Base-by-base conservation (phyloP, 441 rosid genomes). In the Capsella rubella region DNA sequence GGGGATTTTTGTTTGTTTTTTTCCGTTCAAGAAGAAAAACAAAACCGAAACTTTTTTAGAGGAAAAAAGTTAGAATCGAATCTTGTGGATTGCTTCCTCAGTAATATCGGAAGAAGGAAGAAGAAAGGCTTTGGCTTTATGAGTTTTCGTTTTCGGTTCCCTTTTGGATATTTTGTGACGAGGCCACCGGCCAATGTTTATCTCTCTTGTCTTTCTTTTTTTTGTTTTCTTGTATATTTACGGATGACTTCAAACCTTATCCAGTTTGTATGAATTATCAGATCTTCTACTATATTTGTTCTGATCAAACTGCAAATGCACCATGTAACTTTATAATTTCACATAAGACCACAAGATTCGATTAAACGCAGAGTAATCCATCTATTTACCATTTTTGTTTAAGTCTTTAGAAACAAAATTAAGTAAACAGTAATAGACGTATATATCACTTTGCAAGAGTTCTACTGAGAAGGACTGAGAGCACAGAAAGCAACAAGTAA, bases 121-220 rank as follows among this genome's bases (percentile, higher is more conserved):
- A 34, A 15, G 42, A 72, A 71, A 70, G 57, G 67, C 35, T 69
- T 64, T 43, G 61, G 56, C 64, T 62, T 69, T 49, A 29, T 39
- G 42, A 35, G 50, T 52, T 59, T 39, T 59, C 49, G 56, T 15
- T 35, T 53, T 52, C 28, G 18, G 56, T 18, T 32, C 43, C 11
- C n/a, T 27, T 66, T 55, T 56, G 16, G 64, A 61, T 61, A 42
- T 45, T 75, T 62, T 70, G 80, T 57, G 76, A 76, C 65, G 60
- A 64, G 40, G 71, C 71, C 71, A 76, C 79, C 75, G 79, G 71
- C 75, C 75, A 70, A 55, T 55, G 79, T 69, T 54, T 63, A 56
- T 75, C 79, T 62, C 28, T 56, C 66, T 16, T 16, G 59, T 69
- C 35, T 39, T 69, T 34, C 11, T 13, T 49, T 25, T 7, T 6